phyloP scores from a whole-genome alignment of 305 asterid genomes.

The Solanum aculeatissimum region DNA sequence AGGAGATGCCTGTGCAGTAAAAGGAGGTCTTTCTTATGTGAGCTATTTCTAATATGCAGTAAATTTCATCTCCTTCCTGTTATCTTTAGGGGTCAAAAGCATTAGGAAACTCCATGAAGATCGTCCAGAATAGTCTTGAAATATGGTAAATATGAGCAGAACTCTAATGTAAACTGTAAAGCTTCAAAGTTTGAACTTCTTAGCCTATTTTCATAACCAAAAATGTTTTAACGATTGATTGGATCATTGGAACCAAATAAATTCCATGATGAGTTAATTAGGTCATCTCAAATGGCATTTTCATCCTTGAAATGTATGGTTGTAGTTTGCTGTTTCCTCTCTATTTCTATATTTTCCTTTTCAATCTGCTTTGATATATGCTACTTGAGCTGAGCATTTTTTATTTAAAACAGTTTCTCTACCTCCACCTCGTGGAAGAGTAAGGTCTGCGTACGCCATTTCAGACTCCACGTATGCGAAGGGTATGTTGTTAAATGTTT shows the following conservation, averaged over 20 bases:
- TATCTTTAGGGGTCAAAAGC: neutral
- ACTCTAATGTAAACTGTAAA: neutral
- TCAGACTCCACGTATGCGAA: neutral
- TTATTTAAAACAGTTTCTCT: neutral
- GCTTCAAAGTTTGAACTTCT: neutral
- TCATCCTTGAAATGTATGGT: neutral
- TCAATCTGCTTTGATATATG: neutral
- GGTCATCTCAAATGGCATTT: neutral
- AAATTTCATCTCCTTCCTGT: neutral
- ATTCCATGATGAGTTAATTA: neutral
- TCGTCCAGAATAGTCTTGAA: neutral
- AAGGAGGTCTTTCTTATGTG: conserved; percentile 26
- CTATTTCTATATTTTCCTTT: neutral
- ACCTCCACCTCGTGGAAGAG: neutral
- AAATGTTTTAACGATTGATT: neutral
- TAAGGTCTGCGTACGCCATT: neutral
- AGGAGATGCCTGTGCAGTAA: conserved; percentile 39
- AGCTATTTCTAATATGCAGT: conserved; percentile 3
- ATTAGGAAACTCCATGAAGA: neutral
- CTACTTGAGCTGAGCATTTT: neutral
- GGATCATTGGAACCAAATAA: neutral
- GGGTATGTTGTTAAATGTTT: neutral
- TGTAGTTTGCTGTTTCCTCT: neutral
- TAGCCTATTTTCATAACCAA: neutral
- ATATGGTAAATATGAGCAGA: neutral